Conservation (phyloP, 2,329 filamentous ascomycete genomes). For the Colletotrichum chlorophyti region DNA sequence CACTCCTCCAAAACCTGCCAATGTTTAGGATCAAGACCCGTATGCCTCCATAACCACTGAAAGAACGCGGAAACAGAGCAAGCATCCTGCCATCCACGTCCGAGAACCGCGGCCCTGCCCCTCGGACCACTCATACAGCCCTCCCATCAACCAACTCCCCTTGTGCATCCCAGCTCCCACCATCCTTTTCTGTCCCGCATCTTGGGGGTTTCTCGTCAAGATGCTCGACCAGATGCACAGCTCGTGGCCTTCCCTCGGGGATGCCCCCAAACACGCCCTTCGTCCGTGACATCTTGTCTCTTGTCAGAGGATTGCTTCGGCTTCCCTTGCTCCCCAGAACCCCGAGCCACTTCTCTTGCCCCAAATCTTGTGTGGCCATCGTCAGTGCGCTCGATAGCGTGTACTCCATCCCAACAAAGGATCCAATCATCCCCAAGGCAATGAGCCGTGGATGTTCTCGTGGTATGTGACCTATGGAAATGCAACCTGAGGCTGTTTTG, state of each 20-base stretch:
- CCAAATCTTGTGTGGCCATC: neutral
- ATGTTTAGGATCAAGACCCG: neutral
- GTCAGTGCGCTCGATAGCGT: conserved; percentile 14
- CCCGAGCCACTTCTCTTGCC: neutral
- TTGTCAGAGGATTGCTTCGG: conserved; percentile 47
- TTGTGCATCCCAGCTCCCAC: too few relatives aligned
- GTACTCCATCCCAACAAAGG: neutral
- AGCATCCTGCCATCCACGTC: neutral
- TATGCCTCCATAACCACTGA: neutral
- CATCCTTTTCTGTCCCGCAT: neutral
- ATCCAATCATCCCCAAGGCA: neutral
- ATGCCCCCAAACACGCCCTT: neutral
- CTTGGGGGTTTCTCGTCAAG: neutral
- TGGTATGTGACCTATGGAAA: neutral
- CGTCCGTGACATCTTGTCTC: conserved; percentile 35
- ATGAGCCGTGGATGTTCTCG: neutral
- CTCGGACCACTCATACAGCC: too few relatives aligned
- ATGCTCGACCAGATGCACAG: neutral
- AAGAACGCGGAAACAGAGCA: neutral
- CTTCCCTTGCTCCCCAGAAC: conserved; percentile 39
- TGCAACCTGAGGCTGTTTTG: neutral
- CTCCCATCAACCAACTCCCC: too few relatives aligned
- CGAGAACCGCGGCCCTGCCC: too few relatives aligned
- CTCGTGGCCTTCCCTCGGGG: neutral
- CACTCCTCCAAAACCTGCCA: neutral